phyloP scores from a whole-genome alignment of 2,329 filamentous ascomycete species.

The Onygenales sp. region DNA sequence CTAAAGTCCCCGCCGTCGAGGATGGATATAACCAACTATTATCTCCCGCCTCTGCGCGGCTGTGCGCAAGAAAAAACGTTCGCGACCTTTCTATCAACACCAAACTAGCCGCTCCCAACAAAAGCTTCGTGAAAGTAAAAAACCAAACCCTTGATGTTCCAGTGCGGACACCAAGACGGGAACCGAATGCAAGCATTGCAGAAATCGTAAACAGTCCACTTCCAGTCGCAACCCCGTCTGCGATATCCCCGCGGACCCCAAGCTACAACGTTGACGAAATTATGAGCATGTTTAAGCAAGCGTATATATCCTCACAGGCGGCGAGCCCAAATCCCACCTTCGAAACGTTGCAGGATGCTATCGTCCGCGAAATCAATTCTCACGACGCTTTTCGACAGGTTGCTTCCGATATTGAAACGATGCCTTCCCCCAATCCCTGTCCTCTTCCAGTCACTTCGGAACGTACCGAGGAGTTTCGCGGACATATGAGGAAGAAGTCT shows the following conservation, averaged over 20 bases:
- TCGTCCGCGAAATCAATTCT: conserved; percentile 35
- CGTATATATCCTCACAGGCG: conserved; percentile 22
- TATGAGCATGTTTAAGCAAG: conserved; percentile 33
- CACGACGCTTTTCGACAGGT: conserved; percentile 30
- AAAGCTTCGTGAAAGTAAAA: conserved; percentile 23
- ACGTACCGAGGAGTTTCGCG: conserved; percentile 3
- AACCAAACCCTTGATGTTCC: conserved; percentile 17
- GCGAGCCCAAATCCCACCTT: conserved; percentile 27
- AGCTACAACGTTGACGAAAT: conserved; percentile 29
- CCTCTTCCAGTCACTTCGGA: conserved; percentile 1
- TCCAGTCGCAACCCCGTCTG: conserved; percentile 19
- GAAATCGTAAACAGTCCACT: conserved; percentile 33
- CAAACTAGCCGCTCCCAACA: conserved; percentile 24
- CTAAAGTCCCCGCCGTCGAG: background rate
- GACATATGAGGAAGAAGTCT: conserved; percentile 6
- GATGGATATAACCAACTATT: background rate
- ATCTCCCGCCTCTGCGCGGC: conserved; percentile 3
- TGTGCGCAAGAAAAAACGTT: conserved; percentile 24
- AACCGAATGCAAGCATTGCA: conserved; percentile 27
- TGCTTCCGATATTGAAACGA: conserved; percentile 4
- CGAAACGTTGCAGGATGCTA: conserved; percentile 34
- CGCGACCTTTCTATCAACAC: conserved; percentile 33
- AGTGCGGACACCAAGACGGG: conserved; percentile 6
- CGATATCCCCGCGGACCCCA: conserved; percentile 15
- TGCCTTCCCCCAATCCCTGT: background rate